Percentiles rank a stretch among this genome's conserved stretches.
Evolutionary conservation across 495 filamentous ascomycete genomes (phyloP).

Genomic region (Schizothecium vesticola): DNA sequence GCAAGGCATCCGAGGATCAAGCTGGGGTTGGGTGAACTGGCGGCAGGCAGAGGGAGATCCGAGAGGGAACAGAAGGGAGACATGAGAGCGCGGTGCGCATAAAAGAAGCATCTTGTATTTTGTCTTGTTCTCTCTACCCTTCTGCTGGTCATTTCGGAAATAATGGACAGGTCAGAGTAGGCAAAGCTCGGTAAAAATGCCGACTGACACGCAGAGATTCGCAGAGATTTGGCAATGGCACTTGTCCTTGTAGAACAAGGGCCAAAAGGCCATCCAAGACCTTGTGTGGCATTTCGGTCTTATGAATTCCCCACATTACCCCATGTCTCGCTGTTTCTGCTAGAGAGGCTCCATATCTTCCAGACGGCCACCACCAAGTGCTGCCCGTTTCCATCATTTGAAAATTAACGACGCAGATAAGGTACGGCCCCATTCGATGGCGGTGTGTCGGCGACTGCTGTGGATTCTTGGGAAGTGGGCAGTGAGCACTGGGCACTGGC

Average conservation of each 20-base stretch:
- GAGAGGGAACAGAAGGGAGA: neutral
- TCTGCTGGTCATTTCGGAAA: neutral
- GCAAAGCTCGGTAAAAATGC: too few species aligned
- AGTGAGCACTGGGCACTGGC: neutral
- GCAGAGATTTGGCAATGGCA: conserved; percentile 3
- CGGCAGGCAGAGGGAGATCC: conserved; percentile 9
- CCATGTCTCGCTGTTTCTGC: conserved; percentile 7
- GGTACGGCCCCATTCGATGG: neutral
- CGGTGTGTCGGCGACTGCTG: neutral
- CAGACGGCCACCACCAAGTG: neutral
- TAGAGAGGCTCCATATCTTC: conserved; percentile 6
- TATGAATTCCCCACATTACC: conserved; percentile 9
- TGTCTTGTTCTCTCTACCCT: neutral
- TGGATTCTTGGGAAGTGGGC: neutral
- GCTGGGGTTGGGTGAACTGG: neutral
- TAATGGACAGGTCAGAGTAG: neutral
- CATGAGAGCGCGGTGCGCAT: neutral
- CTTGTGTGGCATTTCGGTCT: conserved; percentile 7
- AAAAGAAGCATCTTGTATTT: neutral
- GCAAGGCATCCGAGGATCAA: conserved; percentile 7
- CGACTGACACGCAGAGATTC: conserved; percentile 4
- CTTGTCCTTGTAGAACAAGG: neutral
- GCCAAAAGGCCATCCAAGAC: neutral
- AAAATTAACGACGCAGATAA: neutral
- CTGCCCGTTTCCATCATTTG: neutral